phyloP scores from a whole-genome alignment of 495 filamentous ascomycete genomes.

The Glarea lozoyensis region DNA sequence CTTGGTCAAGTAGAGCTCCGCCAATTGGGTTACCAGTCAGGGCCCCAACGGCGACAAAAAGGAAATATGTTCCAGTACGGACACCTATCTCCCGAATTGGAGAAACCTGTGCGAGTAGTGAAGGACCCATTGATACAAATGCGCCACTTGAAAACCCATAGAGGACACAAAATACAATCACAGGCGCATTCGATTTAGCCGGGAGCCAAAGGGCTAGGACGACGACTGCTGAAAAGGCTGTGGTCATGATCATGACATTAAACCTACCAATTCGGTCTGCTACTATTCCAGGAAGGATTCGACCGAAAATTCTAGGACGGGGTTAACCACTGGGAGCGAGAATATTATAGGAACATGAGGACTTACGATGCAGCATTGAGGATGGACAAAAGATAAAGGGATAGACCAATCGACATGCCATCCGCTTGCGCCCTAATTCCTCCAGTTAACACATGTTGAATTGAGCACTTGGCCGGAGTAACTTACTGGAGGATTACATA shows the following conservation, averaged over 20 bases:
- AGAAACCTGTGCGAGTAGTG: slow-evolving; percentile 58
- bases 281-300: slow-evolving; percentile 61
- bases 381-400: slow-evolving; percentile 61
- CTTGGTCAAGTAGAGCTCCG: slow-evolving; percentile 50
- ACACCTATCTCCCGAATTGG: slow-evolving; percentile 66
- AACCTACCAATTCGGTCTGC: slow-evolving; percentile 67
- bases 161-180: slow-evolving; percentile 55
- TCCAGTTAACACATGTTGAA: slow-evolving; percentile 12
- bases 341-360: slow-evolving; percentile 4
- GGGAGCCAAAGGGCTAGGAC: slow-evolving; percentile 65
- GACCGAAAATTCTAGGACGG: slow-evolving; percentile 50
- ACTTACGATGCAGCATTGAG: slow-evolving; percentile 60
- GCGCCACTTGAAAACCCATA: slow-evolving; percentile 70
- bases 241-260: slow-evolving; percentile 62
- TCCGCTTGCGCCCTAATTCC: slow-evolving; percentile 31
- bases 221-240: slow-evolving; percentile 49
- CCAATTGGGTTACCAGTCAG: slow-evolving; percentile 66
- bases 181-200: slow-evolving; percentile 45
- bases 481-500: slow-evolving; percentile 49
- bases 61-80: slow-evolving; percentile 60
- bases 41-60: slow-evolving; percentile 52
- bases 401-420: slow-evolving; percentile 50
- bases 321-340: too few species aligned
- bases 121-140: slow-evolving; percentile 53
- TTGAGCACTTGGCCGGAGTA: background rate